Percentiles rank a stretch among this genome's conserved stretches.
These are phyloP conservation scores for Quercus lobata DNA, from an alignment of 331 rosid genomes.

Conservation along the genomic window DNA sequence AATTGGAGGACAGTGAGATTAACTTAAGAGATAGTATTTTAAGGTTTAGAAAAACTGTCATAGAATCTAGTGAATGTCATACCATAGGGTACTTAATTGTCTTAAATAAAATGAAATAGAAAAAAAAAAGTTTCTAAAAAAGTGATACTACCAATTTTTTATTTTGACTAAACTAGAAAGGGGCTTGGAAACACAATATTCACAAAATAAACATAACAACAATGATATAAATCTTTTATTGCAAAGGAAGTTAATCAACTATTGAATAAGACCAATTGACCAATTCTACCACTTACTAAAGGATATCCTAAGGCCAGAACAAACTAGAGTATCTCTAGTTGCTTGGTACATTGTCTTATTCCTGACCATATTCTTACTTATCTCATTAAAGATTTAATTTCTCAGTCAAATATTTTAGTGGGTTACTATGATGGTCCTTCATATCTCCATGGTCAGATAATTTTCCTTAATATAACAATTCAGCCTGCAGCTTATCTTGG, in stretches of 20 bases:
- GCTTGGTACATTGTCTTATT: too few species aligned
- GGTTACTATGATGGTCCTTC: neutral
- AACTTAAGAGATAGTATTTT: neutral
- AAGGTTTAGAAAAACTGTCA: neutral
- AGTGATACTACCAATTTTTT: too few species aligned
- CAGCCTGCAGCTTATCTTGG: neutral
- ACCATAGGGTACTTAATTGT: neutral
- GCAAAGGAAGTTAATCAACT: too few species aligned
- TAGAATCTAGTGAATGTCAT: neutral
- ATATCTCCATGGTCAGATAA: neutral
- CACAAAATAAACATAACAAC: neutral
- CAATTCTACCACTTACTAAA: too few species aligned
- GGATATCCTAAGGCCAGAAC: too few species aligned
- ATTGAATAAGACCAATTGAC: too few species aligned
- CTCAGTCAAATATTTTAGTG: neutral
- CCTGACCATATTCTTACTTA: too few species aligned
- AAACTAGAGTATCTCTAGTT: too few species aligned
- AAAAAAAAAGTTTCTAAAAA: neutral
- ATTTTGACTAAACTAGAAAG: neutral
- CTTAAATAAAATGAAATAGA: neutral
- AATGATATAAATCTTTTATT: too few species aligned
- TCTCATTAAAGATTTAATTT: too few species aligned
- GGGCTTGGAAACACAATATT: neutral
- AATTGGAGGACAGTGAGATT: neutral
- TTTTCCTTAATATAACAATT: neutral